Percentiles rank a stretch among this genome's conserved stretches.
These are phyloP conservation scores for Aspergillus latus DNA, from an alignment of 2,329 filamentous ascomycete species.

Conservation along the genomic window DNA sequence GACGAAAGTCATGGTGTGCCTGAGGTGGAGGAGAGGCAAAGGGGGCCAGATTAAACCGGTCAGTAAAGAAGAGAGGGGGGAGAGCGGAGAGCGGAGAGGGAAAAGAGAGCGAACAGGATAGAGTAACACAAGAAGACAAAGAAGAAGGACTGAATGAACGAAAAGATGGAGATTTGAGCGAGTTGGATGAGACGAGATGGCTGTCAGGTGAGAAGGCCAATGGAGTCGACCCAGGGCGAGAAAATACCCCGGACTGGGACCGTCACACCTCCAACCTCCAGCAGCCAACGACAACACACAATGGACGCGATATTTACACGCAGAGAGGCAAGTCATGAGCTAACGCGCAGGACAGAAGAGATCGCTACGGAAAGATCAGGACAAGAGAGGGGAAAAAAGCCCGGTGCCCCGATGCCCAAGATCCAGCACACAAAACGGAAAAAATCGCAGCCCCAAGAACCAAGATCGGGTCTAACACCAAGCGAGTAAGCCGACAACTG, in stretches of 20 bases:
- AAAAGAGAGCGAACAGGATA: not conserved
- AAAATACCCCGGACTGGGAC: conserved; percentile 10
- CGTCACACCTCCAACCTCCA: not conserved
- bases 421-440: conserved; percentile 8
- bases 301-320: not conserved
- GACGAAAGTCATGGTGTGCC: conserved; percentile 13
- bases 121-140: conserved; percentile 4
- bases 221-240: not conserved
- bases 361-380: conserved; percentile 1
- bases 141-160: not conserved
- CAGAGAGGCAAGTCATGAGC: not conserved
- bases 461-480: conserved; percentile 14
- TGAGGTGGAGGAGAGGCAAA: conserved; percentile 4
- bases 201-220: conserved; percentile 1
- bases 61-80: not conserved
- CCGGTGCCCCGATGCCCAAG: conserved; percentile 5
- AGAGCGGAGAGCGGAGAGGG: conserved; percentile 4
- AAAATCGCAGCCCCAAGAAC: conserved; percentile 1
- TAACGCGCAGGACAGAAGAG: not conserved
- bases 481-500: conserved; percentile 9
- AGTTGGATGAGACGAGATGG: conserved; percentile 1
- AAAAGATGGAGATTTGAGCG: not conserved
- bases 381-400: not conserved
- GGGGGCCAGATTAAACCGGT: not conserved
- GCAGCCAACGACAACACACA: not conserved